phyloP scores from a whole-genome alignment of 2,329 filamentous ascomycete genomes.

The Endocalyx cinctus region DNA sequence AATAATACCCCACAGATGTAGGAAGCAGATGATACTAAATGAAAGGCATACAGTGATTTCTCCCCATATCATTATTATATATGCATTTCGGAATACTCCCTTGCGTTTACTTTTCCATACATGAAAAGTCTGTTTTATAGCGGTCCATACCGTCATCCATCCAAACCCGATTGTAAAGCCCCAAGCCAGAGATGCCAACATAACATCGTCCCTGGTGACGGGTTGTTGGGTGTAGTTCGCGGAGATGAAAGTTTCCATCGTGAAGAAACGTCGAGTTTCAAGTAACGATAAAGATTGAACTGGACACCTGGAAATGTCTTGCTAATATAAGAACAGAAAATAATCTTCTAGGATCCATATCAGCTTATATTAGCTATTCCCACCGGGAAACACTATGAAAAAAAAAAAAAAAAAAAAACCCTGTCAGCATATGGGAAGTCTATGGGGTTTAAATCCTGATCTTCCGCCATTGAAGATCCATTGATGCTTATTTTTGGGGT shows the following conservation, averaged over 20 bases:
- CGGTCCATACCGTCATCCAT: constrained; percentile 34
- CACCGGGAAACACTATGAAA: no score
- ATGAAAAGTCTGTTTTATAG: constrained; percentile 29
- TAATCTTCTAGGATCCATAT: no score
- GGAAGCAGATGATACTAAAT: constrained; percentile 34
- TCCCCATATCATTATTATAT: constrained; percentile 45
- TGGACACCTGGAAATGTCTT: no score
- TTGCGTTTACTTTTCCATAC: constrained; percentile 28
- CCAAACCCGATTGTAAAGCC: constrained; percentile 38
- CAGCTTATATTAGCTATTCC: no score
- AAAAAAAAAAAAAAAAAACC: no score
- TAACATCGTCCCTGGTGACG: constrained; percentile 18
- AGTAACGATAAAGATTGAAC: no score
- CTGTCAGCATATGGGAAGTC: no score
- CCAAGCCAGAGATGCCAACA: constrained; percentile 28
- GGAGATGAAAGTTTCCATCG: constrained; percentile 12
- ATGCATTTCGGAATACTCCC: constrained; percentile 31
- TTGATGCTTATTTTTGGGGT: no score
- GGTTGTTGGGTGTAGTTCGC: constrained; percentile 13
- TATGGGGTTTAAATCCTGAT: no score
- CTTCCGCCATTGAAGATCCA: no score
- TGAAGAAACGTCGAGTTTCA: no score
- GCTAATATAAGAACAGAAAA: no score
- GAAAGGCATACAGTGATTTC: constrained; percentile 37
- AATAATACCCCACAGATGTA: constrained; percentile 14